Percentiles rank a stretch among this genome's conserved stretches.
Evolutionary conservation across 1,284 basidiomycete genomes (phyloP).

Genomic region (Chiua sp.): DNA sequence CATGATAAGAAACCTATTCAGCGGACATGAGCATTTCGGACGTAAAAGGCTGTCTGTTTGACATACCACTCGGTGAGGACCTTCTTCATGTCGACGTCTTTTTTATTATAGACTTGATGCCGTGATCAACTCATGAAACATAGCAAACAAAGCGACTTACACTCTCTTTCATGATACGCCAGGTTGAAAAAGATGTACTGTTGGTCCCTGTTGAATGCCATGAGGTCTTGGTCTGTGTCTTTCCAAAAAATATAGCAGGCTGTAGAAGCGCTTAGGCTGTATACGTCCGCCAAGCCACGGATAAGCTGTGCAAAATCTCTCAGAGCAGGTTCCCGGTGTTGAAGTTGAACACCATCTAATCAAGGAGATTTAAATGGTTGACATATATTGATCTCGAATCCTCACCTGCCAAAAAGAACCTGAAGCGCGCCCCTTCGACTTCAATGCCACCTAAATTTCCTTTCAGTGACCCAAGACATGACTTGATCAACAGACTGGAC

Average conservation of each 20-base stretch:
- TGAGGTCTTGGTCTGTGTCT: conserved; percentile 22
- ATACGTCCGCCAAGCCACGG: conserved; percentile 8
- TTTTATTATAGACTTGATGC: not conserved
- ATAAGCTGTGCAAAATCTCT: conserved; percentile 11
- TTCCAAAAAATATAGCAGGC: conserved; percentile 32
- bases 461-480: not conserved
- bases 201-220: conserved; percentile 33
- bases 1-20: conserved; percentile 29
- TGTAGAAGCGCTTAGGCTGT: not conserved
- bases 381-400: not conserved
- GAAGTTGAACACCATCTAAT: not conserved
- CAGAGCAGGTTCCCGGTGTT: not conserved
- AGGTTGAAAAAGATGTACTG: conserved; percentile 29
- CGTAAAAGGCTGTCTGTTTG: no score
- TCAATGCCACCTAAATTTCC: not conserved
- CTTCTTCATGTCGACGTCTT: conserved; percentile 7
- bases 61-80: conserved; percentile 17
- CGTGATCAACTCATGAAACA: not conserved
- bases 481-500: not conserved
- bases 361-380: not conserved
- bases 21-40: not conserved
- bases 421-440: conserved; percentile 7
- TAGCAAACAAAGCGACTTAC: conserved; percentile 1
- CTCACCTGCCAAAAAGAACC: conserved; percentile 19
- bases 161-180: conserved; percentile 21